Evolutionary conservation across 306 rosid genomes (phyloP), one percentile per base, ranked within the genome.

Genomic region (Cucurbita maxima): DNA sequence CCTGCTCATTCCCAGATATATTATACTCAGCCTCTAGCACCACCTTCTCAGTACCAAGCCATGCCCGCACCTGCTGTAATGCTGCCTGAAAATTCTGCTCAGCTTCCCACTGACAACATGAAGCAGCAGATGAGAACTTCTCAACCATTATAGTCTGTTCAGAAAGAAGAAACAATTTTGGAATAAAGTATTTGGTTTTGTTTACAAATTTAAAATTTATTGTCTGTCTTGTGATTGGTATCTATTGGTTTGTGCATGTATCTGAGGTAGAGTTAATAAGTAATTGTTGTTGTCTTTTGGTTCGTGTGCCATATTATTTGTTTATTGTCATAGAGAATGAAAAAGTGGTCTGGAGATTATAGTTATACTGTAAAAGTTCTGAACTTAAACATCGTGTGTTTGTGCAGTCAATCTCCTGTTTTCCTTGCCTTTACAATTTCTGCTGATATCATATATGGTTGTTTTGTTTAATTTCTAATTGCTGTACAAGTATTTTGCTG

Each of bases 11-110:
- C 86, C 62, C 95, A 89, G 81, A 77, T 94, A 43, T 91, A 86
- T 89, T 94, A 86, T 77, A 84, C 97, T 30, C 96, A 86, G 58
- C 89, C 96, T 75, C 57, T 88, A 79, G 82, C 92, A 1, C 96
- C 92, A 0, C 96, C 89, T 78, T 87, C 97, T 71, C 96, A 91
- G 77, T 88, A 94, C 77, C 99, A 94, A 80, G 87, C 97, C 75
- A 90, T 94, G 98, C 79, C 91, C 4, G 85, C 84, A 30, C 78
- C 80, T 0, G 74, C 86, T 52, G 90, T 83, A 62, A 75, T 78
- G 77, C 81, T 82, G 74, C 87, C 87, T 0, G 96, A 92, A 58
- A 81, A 58, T 74, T 86, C 96, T 40, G 82, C 81, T 43, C 95
- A 89, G 88, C 95, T 72, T 80, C 81, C 95, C 5, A 74, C 85